Conservation (phyloP, 352 stramenopile genomes). For the Globisporangium uncinulatum region DNA sequence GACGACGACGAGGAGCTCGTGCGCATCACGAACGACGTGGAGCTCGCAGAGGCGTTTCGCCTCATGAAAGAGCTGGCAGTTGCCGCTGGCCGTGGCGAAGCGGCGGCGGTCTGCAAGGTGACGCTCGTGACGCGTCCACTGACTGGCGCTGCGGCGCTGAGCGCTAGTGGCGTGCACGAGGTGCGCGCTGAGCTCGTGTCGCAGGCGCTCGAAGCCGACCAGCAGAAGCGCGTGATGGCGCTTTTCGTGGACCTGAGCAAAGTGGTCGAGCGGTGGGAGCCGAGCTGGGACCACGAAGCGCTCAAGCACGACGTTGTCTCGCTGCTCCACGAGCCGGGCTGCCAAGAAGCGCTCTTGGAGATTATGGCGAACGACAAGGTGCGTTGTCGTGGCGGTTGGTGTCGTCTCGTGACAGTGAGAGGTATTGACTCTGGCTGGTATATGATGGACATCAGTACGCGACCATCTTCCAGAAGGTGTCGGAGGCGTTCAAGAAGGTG, state of each 20-base stretch:
- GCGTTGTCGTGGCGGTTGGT: neutral
- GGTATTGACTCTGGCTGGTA: neutral
- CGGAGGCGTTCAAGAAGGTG: conserved; percentile 50
- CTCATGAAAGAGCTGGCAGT: conserved; percentile 67
- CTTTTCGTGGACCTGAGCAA: conserved; percentile 77
- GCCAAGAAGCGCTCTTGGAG: conserved; percentile 64
- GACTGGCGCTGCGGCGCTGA: conserved; percentile 3
- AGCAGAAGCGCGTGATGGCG: conserved; percentile 61
- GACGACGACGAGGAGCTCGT: conserved; percentile 82
- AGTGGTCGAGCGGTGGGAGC: conserved; percentile 68
- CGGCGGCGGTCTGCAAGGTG: conserved; percentile 60
- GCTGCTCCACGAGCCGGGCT: conserved; percentile 66
- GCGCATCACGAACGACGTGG: conserved; percentile 74
- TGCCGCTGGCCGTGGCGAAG: conserved; percentile 29
- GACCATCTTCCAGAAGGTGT: conserved; percentile 55
- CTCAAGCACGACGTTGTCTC: conserved; percentile 73
- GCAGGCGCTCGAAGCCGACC: conserved; percentile 39
- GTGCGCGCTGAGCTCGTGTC: conserved; percentile 22
- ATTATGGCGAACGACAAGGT: conserved; percentile 33
- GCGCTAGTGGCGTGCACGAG: conserved; percentile 12
- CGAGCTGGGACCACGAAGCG: conserved; percentile 39
- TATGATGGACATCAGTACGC: conserved; percentile 29
- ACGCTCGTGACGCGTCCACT: conserved; percentile 40
- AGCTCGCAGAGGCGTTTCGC: conserved; percentile 71
- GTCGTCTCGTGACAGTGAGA: neutral